Conservation (phyloP, 2,329 filamentous ascomycete species). For the Pseudocercospora cruenta region DNA sequence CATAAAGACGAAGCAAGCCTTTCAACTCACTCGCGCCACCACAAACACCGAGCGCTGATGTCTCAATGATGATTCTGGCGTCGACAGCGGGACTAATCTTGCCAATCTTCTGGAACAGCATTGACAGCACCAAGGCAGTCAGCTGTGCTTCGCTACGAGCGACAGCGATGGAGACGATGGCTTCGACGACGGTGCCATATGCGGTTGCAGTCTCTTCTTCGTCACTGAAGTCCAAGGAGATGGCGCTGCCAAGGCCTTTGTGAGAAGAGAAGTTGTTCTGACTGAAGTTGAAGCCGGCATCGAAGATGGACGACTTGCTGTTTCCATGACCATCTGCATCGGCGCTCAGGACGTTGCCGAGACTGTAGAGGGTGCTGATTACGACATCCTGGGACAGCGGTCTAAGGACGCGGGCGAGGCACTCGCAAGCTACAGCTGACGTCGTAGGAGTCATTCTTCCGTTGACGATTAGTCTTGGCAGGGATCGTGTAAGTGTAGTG, state of each 20-base stretch:
- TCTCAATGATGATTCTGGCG: constrained; percentile 80
- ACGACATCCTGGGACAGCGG: constrained; percentile 87
- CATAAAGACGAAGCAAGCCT: constrained; percentile 81
- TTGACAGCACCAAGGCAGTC: constrained; percentile 86
- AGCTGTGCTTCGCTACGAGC: constrained; percentile 87
- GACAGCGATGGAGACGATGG: constrained; percentile 86
- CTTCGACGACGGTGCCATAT: constrained; percentile 89
- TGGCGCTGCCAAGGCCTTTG: constrained; percentile 65
- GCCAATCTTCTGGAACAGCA: constrained; percentile 93
- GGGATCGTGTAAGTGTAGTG: constrained; percentile 73
- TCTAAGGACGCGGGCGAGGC: constrained; percentile 78
- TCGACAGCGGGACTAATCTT: constrained; percentile 82
- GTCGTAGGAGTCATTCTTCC: constrained; percentile 70
- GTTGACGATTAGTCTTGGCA: constrained; percentile 88
- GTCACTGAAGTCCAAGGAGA: constrained; percentile 72
- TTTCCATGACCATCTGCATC: constrained; percentile 59
- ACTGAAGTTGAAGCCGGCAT: constrained; percentile 45
- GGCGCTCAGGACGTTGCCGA: constrained; percentile 92
- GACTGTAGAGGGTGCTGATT: constrained; percentile 91
- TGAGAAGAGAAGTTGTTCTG: constrained; percentile 28
- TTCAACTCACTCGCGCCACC: constrained; percentile 83
- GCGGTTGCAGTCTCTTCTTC: constrained; percentile 79
- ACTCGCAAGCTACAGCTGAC: constrained; percentile 78
- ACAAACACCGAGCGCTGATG: constrained; percentile 74
- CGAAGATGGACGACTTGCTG: constrained; percentile 49